Percentiles rank a stretch among this genome's conserved stretches.
phyloP scores from a whole-genome alignment of 495 filamentous ascomycete genomes.

The Podospora fimiseda region DNA sequence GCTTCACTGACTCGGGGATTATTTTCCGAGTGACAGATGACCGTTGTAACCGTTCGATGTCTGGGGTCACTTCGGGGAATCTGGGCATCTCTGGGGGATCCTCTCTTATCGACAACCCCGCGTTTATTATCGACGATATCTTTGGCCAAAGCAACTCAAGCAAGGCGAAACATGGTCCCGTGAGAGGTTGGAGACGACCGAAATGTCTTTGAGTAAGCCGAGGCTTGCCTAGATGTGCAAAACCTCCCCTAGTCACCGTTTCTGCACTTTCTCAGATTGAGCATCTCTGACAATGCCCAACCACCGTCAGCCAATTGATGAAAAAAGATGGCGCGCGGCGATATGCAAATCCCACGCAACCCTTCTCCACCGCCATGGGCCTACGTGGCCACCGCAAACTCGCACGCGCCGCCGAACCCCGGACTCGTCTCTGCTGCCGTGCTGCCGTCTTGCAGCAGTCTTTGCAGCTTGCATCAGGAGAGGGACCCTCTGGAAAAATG shows the following conservation, averaged over 20 bases:
- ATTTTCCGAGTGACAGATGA: neutral
- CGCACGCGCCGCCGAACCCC: too few relatives aligned
- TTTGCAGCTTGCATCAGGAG: too few relatives aligned
- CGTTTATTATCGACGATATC: neutral
- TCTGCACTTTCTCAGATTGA: neutral
- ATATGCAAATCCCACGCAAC: neutral
- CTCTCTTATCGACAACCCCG: neutral
- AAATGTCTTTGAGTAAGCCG: neutral
- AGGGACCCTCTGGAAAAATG: too few relatives aligned
- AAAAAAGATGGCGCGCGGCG: neutral
- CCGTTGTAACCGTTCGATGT: neutral
- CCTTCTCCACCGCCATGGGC: too few relatives aligned
- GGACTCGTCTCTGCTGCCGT: too few relatives aligned
- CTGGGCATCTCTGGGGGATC: too few relatives aligned
- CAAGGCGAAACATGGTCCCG: too few relatives aligned
- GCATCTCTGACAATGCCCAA: neutral
- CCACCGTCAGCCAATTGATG: too few relatives aligned
- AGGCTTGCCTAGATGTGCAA: neutral
- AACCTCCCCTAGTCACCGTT: neutral
- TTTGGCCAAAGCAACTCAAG: too few relatives aligned
- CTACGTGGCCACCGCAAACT: too few relatives aligned
- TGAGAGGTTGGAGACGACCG: neutral
- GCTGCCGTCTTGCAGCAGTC: too few relatives aligned
- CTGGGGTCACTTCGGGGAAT: neutral
- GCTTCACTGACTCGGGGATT: neutral